These are phyloP conservation scores for Fusarium sp. DNA, from an alignment of 2,329 filamentous ascomycete species.

Conservation along the genomic window DNA sequence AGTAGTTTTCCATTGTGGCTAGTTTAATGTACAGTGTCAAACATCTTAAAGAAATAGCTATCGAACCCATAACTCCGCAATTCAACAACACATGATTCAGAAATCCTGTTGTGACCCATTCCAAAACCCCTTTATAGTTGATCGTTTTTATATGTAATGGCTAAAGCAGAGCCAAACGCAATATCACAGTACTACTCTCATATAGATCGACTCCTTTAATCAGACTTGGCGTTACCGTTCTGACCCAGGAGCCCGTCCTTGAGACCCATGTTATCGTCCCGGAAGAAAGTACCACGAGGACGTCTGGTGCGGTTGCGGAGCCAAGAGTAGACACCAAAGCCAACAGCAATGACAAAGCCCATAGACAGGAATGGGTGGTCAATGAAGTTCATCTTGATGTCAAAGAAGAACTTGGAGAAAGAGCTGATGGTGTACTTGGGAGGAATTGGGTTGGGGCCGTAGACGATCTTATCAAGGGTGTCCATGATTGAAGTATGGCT, in stretches of 20 bases:
- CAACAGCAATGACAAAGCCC: conserved; percentile 67
- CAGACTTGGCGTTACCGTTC: conserved; percentile 51
- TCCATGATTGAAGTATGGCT: conserved; percentile 92
- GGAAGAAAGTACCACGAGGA: conserved; percentile 68
- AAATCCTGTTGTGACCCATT: conserved; percentile 18
- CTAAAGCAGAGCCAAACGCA: neutral
- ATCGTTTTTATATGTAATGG: neutral
- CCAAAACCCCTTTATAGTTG: conserved; percentile 21
- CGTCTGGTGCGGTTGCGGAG: conserved; percentile 65
- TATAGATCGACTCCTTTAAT: conserved; percentile 36
- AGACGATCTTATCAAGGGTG: conserved; percentile 78
- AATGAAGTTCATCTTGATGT: conserved; percentile 67
- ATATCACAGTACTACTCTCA: neutral
- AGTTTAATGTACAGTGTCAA: conserved; percentile 34
- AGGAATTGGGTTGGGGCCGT: conserved; percentile 75
- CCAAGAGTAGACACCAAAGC: conserved; percentile 64
- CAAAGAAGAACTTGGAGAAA: conserved; percentile 77
- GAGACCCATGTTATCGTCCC: conserved; percentile 66
- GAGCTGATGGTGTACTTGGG: conserved; percentile 81
- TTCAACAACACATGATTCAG: conserved; percentile 14
- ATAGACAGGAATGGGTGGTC: conserved; percentile 70
- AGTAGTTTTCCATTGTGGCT: conserved; percentile 25
- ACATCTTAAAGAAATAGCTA: conserved; percentile 21
- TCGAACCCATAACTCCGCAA: conserved; percentile 45
- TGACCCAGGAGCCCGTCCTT: conserved; percentile 74